Evolutionary conservation across 768 basidiomycete species (phyloP), one percentile per base, ranked within the genome.

Genomic region (Russula emetica): DNA sequence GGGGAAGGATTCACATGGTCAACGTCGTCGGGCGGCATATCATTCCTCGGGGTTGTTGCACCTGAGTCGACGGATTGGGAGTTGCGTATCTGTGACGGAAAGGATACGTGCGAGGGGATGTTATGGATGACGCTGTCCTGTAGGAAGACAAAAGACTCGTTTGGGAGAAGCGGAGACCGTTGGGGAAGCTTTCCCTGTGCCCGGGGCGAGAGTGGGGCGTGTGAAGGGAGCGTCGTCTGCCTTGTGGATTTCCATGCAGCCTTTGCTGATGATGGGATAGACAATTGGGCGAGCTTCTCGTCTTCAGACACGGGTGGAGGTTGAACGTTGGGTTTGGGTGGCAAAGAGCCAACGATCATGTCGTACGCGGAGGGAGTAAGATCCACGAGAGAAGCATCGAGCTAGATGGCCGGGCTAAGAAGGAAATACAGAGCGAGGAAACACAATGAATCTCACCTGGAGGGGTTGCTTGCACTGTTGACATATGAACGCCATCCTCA

Each of bases 391-490:
- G 94, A 94, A n/a, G 86, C 87, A 78, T 98, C 95, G 69, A 94
- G 82, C 84, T 92, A 70, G 26, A 18, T 49, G 36, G 22, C 14
- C 34, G 42, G 13, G 28, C 28, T 66, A 2, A 13, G 10, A 24
- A 24, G 16, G 53, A 38, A 28, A 30, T 30, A 32, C 4, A 22
- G 45, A 47, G 45, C 11, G 22, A 47, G 16, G 3, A 14, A 5
- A 20, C 7, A 55, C 13, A n/a, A 6, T 10, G 52, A 36, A 24
- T 56, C 74, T 63, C 73, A 89, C 89, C 83, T 93, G 87, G 38
- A 97, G 77, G 7, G 91, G 92, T 71, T 95, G 90, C 76, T 92
- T 93, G 80, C 92, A 94, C 76, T 94, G 92, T 72, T 93, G 91
- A 70, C 92, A 94, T 55, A 88, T 80, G 69, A 79, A 80, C 61